Conservation (phyloP, 208 protist species). For the Leptomonas seymouri region DNA sequence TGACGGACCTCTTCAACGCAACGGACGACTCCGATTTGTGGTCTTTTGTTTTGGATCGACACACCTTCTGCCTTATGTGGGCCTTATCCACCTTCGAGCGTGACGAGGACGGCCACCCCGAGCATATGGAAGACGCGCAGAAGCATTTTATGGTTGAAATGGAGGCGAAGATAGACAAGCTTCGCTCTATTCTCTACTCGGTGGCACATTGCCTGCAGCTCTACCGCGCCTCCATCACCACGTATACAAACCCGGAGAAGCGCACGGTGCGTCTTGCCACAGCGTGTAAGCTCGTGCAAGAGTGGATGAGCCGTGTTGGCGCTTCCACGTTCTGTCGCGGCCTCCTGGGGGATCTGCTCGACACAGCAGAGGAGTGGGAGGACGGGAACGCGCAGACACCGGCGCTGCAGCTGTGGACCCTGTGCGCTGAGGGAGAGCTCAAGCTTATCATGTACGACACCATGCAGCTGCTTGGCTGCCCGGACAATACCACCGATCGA, state of each 20-base stretch:
- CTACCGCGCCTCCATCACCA: slow-evolving; percentile 22
- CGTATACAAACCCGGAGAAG: slow-evolving; percentile 36
- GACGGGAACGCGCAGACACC: slow-evolving; percentile 9
- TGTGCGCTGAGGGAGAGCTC: slow-evolving; percentile 39
- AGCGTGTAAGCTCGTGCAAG: not conserved
- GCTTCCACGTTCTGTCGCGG: slow-evolving; percentile 31
- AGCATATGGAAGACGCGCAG: not conserved
- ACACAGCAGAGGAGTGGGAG: slow-evolving; percentile 28
- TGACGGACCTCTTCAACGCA: slow-evolving; percentile 26
- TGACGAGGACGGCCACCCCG: not conserved
- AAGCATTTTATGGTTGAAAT: slow-evolving; percentile 4
- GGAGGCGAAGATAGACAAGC: slow-evolving; percentile 26
- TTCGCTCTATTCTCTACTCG: slow-evolving; percentile 42
- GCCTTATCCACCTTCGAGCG: slow-evolving; percentile 23
- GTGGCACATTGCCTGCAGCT: slow-evolving; percentile 45
- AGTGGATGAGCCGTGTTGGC: slow-evolving; percentile 32
- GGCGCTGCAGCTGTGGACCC: slow-evolving; percentile 15
- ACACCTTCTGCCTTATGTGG: slow-evolving; percentile 62
- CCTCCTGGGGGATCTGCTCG: slow-evolving; percentile 41
- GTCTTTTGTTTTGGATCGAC: slow-evolving; percentile 71
- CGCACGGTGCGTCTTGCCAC: slow-evolving; percentile 1
- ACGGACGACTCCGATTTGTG: slow-evolving; percentile 66
- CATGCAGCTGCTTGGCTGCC: slow-evolving; percentile 14
- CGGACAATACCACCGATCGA: slow-evolving; percentile 10
- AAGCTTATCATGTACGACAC: slow-evolving; percentile 37